Base-by-base conservation (phyloP, 305 asterid genomes). In the Andrographis paniculata region DNA sequence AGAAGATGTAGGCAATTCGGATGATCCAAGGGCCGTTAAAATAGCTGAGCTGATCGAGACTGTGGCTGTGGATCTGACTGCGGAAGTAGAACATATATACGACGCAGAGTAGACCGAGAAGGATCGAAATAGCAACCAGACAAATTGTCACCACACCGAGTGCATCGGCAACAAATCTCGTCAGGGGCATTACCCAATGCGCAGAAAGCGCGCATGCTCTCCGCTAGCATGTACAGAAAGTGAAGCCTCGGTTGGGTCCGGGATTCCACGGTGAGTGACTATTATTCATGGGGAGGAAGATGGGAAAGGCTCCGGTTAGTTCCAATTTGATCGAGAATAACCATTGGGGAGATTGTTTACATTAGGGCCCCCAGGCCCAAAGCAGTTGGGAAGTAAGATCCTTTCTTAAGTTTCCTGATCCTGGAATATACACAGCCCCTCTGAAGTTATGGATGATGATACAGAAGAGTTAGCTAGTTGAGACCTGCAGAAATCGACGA, bases 161-260 rank as follows among this genome's bases (percentile, higher is more conserved):
- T 73, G 88, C 84, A 75, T 81, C 93, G 68, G 69, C 74, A 62
- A 73, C 60, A 72, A 72, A 48, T 38, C 79, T 81, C 63, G 70
- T 66, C 70, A 65, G 67, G 80, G 78, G 93, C 93, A 81, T 81
- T 60, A 78, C 82, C 88, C 84, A 70, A 75, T 61, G 59, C 60
- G 64, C 72, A 52, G 59, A 58, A 73, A 66, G 71, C 78, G 67
- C 72, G 85, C 93, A 78, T 78, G 82, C 93, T 81, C 87, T 71
- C 72, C 61, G 59, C 78, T 70, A 69, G 75, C 80, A 73, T 80
- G 68, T 72, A 77, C 63, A 49, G 35, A 16, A n/a, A 40, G 50
- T 58, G 61, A 53, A 56, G 42, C 63, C 66, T 42, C 66, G 52
- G 39, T 30, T 41, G 50, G 38, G 45, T 45, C 30, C 23, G 24